Percentiles rank a stretch among this genome's conserved stretches.
Conservation (phyloP, 768 basidiomycete genomes). For the Amanita molliuscula region DNA sequence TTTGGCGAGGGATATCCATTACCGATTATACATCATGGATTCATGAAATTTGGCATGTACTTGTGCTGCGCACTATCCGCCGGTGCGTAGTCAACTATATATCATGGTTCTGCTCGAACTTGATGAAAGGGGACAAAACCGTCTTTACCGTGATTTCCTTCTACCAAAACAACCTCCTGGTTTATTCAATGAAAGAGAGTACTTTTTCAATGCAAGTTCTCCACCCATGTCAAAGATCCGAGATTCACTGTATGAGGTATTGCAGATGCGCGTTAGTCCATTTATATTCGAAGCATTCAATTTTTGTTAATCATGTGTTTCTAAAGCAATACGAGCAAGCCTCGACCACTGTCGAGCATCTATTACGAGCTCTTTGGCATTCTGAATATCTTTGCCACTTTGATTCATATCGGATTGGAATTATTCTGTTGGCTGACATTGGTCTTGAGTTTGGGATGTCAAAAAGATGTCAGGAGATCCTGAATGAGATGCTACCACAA, state of each 20-base stretch:
- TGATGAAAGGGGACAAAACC: slow-evolving; percentile 45
- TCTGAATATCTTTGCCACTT: slow-evolving; percentile 70
- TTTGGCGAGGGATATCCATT: slow-evolving; percentile 60
- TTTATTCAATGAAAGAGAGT: slow-evolving; percentile 43
- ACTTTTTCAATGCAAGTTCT: slow-evolving; percentile 35
- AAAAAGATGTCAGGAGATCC: slow-evolving; percentile 46
- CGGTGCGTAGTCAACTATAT: slow-evolving; percentile 30
- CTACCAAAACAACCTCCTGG: slow-evolving; percentile 49
- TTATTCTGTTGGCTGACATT: slow-evolving; percentile 69
- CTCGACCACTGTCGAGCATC: slow-evolving; percentile 47
- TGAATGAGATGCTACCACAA: slow-evolving; percentile 80
- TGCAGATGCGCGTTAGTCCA: slow-evolving; percentile 33
- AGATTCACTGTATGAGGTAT: slow-evolving; percentile 33
- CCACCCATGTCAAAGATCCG: slow-evolving; percentile 30
- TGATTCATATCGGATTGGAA: slow-evolving; percentile 54
- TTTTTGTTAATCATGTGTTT: slow-evolving; percentile 4
- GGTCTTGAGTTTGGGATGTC: slow-evolving; percentile 72
- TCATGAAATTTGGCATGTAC: slow-evolving; percentile 66
- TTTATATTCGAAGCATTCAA: neutral
- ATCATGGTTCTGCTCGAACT: neutral
- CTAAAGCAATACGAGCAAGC: slow-evolving; percentile 55
- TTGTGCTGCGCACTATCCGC: slow-evolving; percentile 57
- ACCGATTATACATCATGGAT: slow-evolving; percentile 68
- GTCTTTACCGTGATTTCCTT: slow-evolving; percentile 57
- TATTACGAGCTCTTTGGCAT: slow-evolving; percentile 68